Evolutionary conservation across 176 grass and related monocot genomes (phyloP), one percentile per base, ranked within the genome.

Genomic region (Carex kokanica): DNA sequence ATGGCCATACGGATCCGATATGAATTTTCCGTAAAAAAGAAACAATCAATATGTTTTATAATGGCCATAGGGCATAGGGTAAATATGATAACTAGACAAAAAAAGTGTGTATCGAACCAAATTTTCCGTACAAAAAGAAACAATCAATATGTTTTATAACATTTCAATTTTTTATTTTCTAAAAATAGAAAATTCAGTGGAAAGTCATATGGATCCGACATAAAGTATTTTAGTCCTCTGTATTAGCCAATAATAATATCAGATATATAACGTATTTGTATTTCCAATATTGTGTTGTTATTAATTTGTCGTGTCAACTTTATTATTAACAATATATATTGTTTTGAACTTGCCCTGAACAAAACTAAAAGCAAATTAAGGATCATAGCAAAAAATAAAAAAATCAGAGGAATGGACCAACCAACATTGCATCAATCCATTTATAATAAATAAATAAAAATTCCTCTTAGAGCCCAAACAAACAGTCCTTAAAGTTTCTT

Each of bases 311-410:
- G 31, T 69, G 16, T 15, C 6, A 40, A 13, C 13, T 13, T 73
- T 73, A 25, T 24, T 73, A 51, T 73, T 23, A 49, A 20, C 12
- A 73, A 2, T 25, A n/a, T 23, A 49, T 23, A 24, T 59, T 51
- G 1, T 23, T 49, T 49, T 74, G 21, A 74, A 74, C 45, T 52
- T 14, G 21, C 41, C 25, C 25, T 2, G 41, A 49, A 25, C 11
- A 73, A 49, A 49, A 73, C 0, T 5, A 3, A 51, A 47, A 65
- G 13, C 16, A 57, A 18, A 57, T 32, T 34, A 20, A 82, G n/a
- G 57, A 45, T 67, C 67, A 57, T 80, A 80, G 57, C 55, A 60
- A 62, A 63, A 3, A 41, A 64, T 27, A 81, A 62, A 47, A 45
- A 16, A 49, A 16, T 49, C 31, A 62, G 58, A 41, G 52, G 17